A percentile compares a stretch with the other conserved stretches of the same genome.
Evolutionary conservation across 805 yeast genomes (phyloP).

Genomic region (Sporopachydermia quercuum): DNA sequence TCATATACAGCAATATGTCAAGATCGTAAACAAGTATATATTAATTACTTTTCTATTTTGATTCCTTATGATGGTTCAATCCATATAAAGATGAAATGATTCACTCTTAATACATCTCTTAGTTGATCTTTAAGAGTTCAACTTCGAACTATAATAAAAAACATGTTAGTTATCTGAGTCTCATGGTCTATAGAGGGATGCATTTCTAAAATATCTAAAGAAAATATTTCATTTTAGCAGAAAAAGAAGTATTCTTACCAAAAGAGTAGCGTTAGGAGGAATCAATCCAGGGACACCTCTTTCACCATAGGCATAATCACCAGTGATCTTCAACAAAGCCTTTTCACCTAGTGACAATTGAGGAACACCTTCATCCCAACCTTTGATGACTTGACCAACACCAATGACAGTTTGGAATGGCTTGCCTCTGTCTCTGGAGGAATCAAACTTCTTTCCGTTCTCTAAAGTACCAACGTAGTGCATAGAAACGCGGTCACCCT

Average conservation of each 20-base stretch:
- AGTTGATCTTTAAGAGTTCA: slow-evolving; percentile 19
- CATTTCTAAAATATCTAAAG: background rate
- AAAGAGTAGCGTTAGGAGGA: slow-evolving; percentile 90
- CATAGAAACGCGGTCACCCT: slow-evolving; percentile 81
- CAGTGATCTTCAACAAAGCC: slow-evolving; percentile 86
- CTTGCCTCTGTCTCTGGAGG: slow-evolving; percentile 87
- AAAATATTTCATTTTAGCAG: background rate
- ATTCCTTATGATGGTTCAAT: background rate
- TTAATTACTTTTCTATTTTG: background rate
- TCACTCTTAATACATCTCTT: background rate
- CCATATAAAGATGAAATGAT: background rate
- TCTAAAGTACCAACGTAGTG: slow-evolving; percentile 94
- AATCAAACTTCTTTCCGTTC: slow-evolving; percentile 91
- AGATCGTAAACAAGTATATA: too few species aligned
- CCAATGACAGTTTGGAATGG: slow-evolving; percentile 93
- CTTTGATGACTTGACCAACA: slow-evolving; percentile 90
- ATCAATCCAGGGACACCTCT: slow-evolving; percentile 95
- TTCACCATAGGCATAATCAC: slow-evolving; percentile 83
- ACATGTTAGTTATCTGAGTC: slow-evolving; percentile 1
- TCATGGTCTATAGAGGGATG: background rate
- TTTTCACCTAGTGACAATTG: slow-evolving; percentile 84
- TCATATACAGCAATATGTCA: too few species aligned
- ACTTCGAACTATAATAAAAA: slow-evolving; percentile 21
- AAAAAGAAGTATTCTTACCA: slow-evolving; percentile 16
- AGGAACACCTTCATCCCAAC: slow-evolving; percentile 95